phyloP scores from a whole-genome alignment of 352 stramenopile genomes.

The Pythium myriotylum region DNA sequence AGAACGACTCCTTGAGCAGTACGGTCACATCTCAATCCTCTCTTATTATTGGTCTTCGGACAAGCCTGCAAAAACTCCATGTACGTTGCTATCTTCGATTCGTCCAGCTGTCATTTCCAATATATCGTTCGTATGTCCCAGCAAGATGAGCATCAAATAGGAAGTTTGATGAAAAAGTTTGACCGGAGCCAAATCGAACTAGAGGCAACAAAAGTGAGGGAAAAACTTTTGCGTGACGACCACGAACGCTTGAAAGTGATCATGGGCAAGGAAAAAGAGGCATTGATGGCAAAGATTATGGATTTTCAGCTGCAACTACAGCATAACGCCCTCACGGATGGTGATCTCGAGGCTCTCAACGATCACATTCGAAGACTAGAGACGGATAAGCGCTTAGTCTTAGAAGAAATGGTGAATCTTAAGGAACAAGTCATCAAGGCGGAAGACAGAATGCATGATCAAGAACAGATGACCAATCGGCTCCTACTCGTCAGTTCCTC shows the following conservation, averaged over 20 bases:
- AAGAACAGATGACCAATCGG: constrained; percentile 49
- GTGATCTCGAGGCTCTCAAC: constrained; percentile 39
- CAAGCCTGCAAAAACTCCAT: constrained; percentile 50
- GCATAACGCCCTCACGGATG: constrained; percentile 27
- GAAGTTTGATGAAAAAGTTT: constrained; percentile 45
- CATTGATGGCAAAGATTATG: constrained; percentile 59
- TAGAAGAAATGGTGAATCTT: constrained; percentile 12
- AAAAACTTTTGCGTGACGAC: constrained; percentile 59
- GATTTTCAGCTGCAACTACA: constrained; percentile 59
- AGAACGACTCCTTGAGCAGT: constrained; percentile 48
- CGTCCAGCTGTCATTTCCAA: neutral
- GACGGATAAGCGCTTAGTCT: constrained; percentile 33
- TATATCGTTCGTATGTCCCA: constrained; percentile 16
- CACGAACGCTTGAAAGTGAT: constrained; percentile 43
- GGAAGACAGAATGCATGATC: constrained; percentile 38
- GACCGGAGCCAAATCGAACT: constrained; percentile 56
- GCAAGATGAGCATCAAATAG: constrained; percentile 52
- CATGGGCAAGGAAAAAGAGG: constrained; percentile 51
- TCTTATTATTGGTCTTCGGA: constrained; percentile 58
- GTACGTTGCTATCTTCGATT: constrained; percentile 29
- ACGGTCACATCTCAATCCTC: constrained; percentile 61
- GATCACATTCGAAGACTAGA: constrained; percentile 35
- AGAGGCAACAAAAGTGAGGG: constrained; percentile 45
- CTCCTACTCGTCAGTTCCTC: constrained; percentile 39
- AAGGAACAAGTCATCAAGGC: constrained; percentile 16